These are phyloP conservation scores for Mycena galericulata DNA, from an alignment of 768 basidiomycete species.

Conservation along the genomic window DNA sequence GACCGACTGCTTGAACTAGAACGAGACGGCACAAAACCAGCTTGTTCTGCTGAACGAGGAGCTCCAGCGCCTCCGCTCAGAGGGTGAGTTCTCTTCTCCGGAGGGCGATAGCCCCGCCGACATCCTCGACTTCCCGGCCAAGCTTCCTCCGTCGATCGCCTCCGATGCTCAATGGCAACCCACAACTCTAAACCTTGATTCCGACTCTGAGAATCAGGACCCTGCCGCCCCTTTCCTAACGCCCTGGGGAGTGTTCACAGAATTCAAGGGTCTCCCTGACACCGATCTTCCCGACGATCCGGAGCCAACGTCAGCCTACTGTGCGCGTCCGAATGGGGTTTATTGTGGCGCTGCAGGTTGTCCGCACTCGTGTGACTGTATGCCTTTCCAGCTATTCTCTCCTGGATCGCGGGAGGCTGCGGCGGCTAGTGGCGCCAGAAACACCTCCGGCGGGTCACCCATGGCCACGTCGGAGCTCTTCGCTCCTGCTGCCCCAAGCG, in stretches of 20 bases:
- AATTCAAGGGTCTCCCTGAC: constrained; percentile 18
- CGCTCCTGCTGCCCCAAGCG: constrained; percentile 26
- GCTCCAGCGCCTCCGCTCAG: constrained; percentile 28
- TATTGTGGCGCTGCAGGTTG: constrained; percentile 38
- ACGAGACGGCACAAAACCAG: constrained; percentile 33
- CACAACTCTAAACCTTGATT: not conserved
- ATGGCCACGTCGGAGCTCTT: constrained; percentile 7
- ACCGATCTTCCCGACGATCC: constrained; percentile 24
- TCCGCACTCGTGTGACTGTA: constrained; percentile 36
- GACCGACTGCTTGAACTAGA: constrained; percentile 21
- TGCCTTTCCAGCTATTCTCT: constrained; percentile 30
- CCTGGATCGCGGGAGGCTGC: constrained; percentile 29
- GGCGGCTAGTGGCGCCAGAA: constrained; percentile 15
- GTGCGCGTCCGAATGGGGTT: not conserved
- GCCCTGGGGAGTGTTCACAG: constrained; percentile 22
- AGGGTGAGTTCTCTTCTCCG: constrained; percentile 30
- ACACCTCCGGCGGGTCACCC: not conserved
- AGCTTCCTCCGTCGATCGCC: constrained; percentile 17
- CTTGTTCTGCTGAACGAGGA: constrained; percentile 33
- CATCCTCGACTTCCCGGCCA: constrained; percentile 11
- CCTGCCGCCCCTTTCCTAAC: constrained; percentile 26
- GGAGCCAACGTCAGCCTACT: not conserved
- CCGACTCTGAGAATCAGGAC: constrained; percentile 1
- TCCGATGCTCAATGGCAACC: not conserved
- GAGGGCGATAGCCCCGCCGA: constrained; percentile 32